Evolutionary conservation across 192 early-diverging fungal species (phyloP).

Genomic region (Backusella tarrabulga): DNA sequence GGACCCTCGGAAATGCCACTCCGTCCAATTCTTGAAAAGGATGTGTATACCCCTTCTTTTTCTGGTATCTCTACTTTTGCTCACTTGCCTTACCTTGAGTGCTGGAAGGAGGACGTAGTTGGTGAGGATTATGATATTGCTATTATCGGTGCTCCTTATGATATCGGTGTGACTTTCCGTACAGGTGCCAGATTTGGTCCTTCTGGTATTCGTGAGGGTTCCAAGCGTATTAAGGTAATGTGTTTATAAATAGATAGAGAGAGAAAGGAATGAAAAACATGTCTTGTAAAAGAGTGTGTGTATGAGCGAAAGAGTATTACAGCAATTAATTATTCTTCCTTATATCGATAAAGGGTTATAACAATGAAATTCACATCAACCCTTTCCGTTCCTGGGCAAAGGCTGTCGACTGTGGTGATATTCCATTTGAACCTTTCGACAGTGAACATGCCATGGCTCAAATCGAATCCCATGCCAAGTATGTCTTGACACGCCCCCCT

Average conservation of each 20-base stretch:
- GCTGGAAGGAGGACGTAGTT: conserved; percentile 24
- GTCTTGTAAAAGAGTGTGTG: neutral
- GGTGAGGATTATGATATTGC: conserved; percentile 37
- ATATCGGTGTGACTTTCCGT: conserved; percentile 39
- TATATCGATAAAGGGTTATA: conserved; percentile 22
- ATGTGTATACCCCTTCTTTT: conserved; percentile 27
- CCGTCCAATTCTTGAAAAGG: conserved; percentile 20
- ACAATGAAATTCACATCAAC: conserved; percentile 26
- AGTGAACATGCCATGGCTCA: conserved; percentile 25
- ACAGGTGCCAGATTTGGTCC: conserved; percentile 38
- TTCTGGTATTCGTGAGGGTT: conserved; percentile 30
- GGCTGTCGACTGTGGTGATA: conserved; percentile 33
- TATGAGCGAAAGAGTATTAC: neutral
- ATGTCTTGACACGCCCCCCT: conserved; percentile 20
- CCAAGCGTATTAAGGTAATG: conserved; percentile 34
- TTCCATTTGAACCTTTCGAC: conserved; percentile 36
- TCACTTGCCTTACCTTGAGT: conserved; percentile 32
- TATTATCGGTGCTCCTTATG: conserved; percentile 33
- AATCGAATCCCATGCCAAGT: conserved; percentile 25
- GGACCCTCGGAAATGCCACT: conserved; percentile 18
- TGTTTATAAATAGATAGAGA: neutral
- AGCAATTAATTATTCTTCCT: neutral
- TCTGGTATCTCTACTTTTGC: conserved; percentile 37
- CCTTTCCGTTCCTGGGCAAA: conserved; percentile 35
- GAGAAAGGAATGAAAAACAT: neutral